Evolutionary conservation across 2,329 filamentous ascomycete species (phyloP), one percentile per base, ranked within the genome.

Genomic region (Aspergillus clavatus): DNA sequence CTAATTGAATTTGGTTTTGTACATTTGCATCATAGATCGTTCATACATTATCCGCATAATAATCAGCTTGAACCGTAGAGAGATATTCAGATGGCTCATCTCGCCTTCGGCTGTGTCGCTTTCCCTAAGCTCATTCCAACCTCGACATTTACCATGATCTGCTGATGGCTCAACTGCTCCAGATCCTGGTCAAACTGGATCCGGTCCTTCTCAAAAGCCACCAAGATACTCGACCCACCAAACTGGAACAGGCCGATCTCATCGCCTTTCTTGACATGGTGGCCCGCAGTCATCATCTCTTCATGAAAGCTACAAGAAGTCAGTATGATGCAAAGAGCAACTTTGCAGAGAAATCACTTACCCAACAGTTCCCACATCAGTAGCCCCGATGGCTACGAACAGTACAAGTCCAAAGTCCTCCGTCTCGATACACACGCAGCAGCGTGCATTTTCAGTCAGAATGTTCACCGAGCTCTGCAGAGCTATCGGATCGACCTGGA

Each of bases 231-330:
- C 3, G 67, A 71, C 4, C 67, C 69, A 4, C 69, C 67, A 40
- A 67, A 72, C 43, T 70, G 65, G 52, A 71, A 72, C n/a, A 63
- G 42, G 0, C 69, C 67, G 12, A 71, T 43, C 52, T 72, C 68
- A 16, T 70, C 65, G 4, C 70, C 68, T 39, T 72, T 72, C 16
- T 62, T 53, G 21, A 72, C 57, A 16, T 54, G n/a, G 1, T 44
- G 43, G 1, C 68, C 67, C 0, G 54, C 43, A 14, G 53, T 53
- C 37, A 60, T 62, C 37, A 53, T 62, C 31, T 66, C 53, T 0
- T 70, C 61, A 35, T 67, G 52, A 35, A 71, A 63, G 18, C 67
- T 70, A 40, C 28, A 31, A 5, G 19, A 28, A 11, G 33, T 14
- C 18, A 22, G 21, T 29, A 8, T 35, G 23, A 27, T 4, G 12